Percentiles rank a stretch among this genome's conserved stretches.
These are phyloP conservation scores for Phytophthora syringae DNA, from an alignment of 352 stramenopile genomes.

Conservation along the genomic window DNA sequence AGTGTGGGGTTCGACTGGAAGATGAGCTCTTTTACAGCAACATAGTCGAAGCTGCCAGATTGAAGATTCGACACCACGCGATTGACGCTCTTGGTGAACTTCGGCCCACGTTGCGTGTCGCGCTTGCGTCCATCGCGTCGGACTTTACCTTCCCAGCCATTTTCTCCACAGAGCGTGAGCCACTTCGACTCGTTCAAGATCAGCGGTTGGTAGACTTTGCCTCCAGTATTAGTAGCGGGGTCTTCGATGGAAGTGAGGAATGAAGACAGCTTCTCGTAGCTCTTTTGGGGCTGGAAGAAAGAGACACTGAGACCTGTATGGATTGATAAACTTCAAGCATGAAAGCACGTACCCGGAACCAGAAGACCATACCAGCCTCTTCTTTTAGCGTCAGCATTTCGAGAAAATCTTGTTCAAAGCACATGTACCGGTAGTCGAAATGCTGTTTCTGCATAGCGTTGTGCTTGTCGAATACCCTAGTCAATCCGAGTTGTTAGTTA, in stretches of 20 bases:
- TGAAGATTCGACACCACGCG: slow-evolving; percentile 65
- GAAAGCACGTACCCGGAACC: slow-evolving; percentile 63
- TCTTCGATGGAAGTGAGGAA: slow-evolving; percentile 64
- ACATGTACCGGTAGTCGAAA: slow-evolving; percentile 83
- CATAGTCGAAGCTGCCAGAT: slow-evolving; percentile 74
- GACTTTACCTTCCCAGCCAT: slow-evolving; percentile 73
- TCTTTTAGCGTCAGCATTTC: slow-evolving; percentile 81
- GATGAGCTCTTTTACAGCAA: slow-evolving; percentile 74
- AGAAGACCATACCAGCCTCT: slow-evolving; percentile 73
- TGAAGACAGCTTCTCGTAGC: slow-evolving; percentile 66
- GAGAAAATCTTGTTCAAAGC: slow-evolving; percentile 76
- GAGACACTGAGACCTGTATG: slow-evolving; percentile 10
- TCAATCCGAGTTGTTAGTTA: neutral
- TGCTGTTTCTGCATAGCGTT: slow-evolving; percentile 68
- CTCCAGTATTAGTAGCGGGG: slow-evolving; percentile 39
- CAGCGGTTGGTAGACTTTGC: slow-evolving; percentile 57
- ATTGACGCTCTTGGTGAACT: slow-evolving; percentile 63
- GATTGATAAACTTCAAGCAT: neutral
- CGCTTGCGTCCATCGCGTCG: slow-evolving; percentile 60
- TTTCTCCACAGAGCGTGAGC: slow-evolving; percentile 68
- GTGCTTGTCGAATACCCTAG: slow-evolving; percentile 76
- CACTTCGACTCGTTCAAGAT: slow-evolving; percentile 69
- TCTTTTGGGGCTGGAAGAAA: slow-evolving; percentile 56
- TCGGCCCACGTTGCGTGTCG: slow-evolving; percentile 46
- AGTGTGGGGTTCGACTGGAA: slow-evolving; percentile 74